Percentiles rank a stretch among this genome's conserved stretches.
Conservation (phyloP, 208 protist species). For the Cochliopodium minus region DNA sequence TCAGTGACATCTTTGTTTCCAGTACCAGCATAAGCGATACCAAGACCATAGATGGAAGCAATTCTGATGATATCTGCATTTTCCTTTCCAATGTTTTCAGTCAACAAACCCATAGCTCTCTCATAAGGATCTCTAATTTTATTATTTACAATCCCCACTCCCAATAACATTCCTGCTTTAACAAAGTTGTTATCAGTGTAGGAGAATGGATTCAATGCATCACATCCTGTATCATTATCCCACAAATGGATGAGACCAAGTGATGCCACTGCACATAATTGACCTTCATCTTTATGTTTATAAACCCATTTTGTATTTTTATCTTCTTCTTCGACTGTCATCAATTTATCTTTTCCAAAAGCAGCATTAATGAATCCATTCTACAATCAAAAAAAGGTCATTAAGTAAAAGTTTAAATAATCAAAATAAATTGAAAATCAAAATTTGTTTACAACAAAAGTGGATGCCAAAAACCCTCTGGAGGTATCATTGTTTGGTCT, state of each 20-base stretch:
- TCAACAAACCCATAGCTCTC: neutral
- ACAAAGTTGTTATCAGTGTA: constrained; percentile 78
- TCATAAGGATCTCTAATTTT: constrained; percentile 39
- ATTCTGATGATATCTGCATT: neutral
- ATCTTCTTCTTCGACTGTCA: constrained; percentile 46
- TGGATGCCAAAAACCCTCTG: constrained; percentile 78
- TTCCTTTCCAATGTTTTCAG: neutral
- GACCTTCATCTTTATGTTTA: constrained; percentile 84
- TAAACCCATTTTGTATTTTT: constrained; percentile 62
- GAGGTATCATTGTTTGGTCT: constrained; percentile 43
- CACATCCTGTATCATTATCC: constrained; percentile 85
- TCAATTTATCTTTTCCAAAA: constrained; percentile 88
- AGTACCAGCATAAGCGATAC: constrained; percentile 87
- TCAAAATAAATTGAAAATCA: no score
- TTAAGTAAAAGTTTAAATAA: no score
- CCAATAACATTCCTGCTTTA: constrained; percentile 83
- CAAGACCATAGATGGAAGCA: constrained; percentile 37
- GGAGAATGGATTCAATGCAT: constrained; percentile 81
- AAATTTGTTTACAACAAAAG: no score
- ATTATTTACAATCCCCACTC: constrained; percentile 47
- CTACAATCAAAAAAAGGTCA: no score
- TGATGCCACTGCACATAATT: constrained; percentile 80
- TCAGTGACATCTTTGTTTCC: constrained; percentile 75
- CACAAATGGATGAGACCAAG: constrained; percentile 88
- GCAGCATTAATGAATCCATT: constrained; percentile 79